A percentile compares a stretch with the other conserved stretches of the same genome.
These are phyloP conservation scores for Baudoinia panamericana DNA, from an alignment of 495 filamentous ascomycete genomes.

Conservation along the genomic window DNA sequence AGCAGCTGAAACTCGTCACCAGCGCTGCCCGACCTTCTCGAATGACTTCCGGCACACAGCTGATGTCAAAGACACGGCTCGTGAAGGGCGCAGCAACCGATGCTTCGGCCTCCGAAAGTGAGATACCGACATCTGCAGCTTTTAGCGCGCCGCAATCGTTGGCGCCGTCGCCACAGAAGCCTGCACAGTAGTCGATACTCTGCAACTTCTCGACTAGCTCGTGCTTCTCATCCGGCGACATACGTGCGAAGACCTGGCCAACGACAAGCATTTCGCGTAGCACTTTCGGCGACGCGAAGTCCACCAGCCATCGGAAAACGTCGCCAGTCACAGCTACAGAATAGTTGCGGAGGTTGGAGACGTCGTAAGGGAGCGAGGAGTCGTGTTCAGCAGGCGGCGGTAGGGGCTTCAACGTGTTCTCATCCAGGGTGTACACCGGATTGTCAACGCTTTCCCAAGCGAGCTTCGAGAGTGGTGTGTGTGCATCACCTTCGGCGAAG, in stretches of 20 bases:
- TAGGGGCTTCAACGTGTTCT: slow-evolving; percentile 65
- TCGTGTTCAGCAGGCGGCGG: slow-evolving; percentile 55
- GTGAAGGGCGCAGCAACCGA: slow-evolving; percentile 97
- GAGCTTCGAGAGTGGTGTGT: slow-evolving; percentile 54
- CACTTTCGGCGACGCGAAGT: slow-evolving; percentile 68
- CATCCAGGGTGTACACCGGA: slow-evolving; percentile 57
- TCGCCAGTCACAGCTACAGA: slow-evolving; percentile 83
- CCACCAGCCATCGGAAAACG: slow-evolving; percentile 90
- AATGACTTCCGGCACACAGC: slow-evolving; percentile 89
- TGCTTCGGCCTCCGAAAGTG: slow-evolving; percentile 92
- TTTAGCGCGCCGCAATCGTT: slow-evolving; percentile 98
- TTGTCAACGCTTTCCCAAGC: slow-evolving; percentile 91
- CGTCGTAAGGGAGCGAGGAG: slow-evolving; percentile 72
- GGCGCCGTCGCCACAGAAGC: slow-evolving; percentile 95
- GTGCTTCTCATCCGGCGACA: slow-evolving; percentile 99
- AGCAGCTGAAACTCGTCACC: slow-evolving; percentile 97
- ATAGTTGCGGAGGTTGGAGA: slow-evolving; percentile 65
- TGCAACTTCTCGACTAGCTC: slow-evolving; percentile 96
- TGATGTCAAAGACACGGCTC: slow-evolving; percentile 88
- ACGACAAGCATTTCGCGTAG: slow-evolving; percentile 69
- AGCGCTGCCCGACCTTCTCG: slow-evolving; percentile 85
- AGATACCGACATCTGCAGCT: slow-evolving; percentile 97
- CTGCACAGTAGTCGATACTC: slow-evolving; percentile 86
- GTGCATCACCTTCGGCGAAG: slow-evolving; percentile 58
- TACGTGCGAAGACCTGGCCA: slow-evolving; percentile 90